These are phyloP conservation scores for Fraxinus americana DNA, from an alignment of 257 asterid genomes.

Conservation along the genomic window DNA sequence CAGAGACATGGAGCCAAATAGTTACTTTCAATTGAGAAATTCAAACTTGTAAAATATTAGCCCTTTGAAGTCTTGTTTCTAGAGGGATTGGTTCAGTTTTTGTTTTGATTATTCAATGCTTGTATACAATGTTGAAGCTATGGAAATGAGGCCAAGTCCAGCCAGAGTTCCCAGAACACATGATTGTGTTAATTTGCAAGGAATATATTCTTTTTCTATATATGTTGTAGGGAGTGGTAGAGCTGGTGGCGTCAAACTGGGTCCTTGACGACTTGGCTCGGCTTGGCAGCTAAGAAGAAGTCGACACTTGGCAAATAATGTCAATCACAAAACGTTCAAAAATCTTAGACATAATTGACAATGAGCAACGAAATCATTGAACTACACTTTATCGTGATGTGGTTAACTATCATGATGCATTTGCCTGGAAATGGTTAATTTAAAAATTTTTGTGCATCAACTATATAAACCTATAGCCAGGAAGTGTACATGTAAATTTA, in stretches of 20 bases:
- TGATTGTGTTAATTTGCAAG: not conserved
- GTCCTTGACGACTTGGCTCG: too few relatives aligned
- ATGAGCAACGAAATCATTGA: too few relatives aligned
- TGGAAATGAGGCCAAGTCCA: not conserved
- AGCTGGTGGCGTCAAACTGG: not conserved
- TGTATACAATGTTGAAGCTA: not conserved
- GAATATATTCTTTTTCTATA: not conserved
- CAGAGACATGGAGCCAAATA: conserved; percentile 36
- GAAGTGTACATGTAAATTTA: not conserved
- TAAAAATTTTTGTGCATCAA: conserved; percentile 51
- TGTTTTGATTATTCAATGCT: not conserved
- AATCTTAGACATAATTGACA: too few relatives aligned
- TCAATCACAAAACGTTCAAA: too few relatives aligned
- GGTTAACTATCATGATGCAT: too few relatives aligned
- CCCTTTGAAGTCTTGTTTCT: not conserved
- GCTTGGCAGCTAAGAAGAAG: not conserved
- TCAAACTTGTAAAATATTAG: not conserved
- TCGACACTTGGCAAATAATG: not conserved
- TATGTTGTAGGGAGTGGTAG: not conserved
- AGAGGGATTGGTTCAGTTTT: not conserved
- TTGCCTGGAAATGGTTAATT: too few relatives aligned
- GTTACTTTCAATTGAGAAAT: conserved; percentile 24
- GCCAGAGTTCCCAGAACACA: not conserved
- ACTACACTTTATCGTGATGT: too few relatives aligned
- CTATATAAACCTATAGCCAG: conserved; percentile 44